phyloP scores from a whole-genome alignment of 2,329 filamentous ascomycete genomes.

The Camillea tinctor region DNA sequence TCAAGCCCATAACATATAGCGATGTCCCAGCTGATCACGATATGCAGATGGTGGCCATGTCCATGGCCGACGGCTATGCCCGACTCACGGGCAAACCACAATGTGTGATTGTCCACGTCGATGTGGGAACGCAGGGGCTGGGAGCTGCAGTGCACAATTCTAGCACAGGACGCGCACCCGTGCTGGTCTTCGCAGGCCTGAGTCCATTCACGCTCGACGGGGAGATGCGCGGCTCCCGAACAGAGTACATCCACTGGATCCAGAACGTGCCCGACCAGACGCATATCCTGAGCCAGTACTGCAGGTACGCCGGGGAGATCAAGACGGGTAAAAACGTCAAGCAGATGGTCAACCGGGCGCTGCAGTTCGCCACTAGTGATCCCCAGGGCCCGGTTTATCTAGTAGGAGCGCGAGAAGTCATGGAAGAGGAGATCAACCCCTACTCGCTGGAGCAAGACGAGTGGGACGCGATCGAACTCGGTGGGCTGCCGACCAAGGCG shows the following conservation, averaged over 20 bases:
- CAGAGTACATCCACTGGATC: constrained; percentile 85
- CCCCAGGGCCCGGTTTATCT: constrained; percentile 81
- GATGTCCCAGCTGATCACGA: constrained; percentile 4
- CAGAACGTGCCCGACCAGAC: constrained; percentile 82
- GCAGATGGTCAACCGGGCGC: constrained; percentile 81
- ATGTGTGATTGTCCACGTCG: constrained; percentile 76
- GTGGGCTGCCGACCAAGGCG: constrained; percentile 53
- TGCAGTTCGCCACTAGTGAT: constrained; percentile 77
- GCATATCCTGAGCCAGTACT: constrained; percentile 80
- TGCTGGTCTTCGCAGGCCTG: constrained; percentile 75
- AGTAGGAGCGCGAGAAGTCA: constrained; percentile 73
- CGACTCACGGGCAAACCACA: constrained; percentile 70
- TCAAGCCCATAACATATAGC: neutral
- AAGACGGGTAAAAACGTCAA: constrained; percentile 84
- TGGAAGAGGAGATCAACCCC: constrained; percentile 79
- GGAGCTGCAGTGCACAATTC: constrained; percentile 79
- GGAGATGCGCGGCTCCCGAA: constrained; percentile 73
- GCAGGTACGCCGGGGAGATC: constrained; percentile 78
- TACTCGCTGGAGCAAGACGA: constrained; percentile 66
- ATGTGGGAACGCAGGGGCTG: constrained; percentile 78
- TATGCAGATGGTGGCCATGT: constrained; percentile 75
- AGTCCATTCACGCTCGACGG: constrained; percentile 76
- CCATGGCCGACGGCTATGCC: constrained; percentile 80
- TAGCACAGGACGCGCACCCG: constrained; percentile 69
- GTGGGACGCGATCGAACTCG: constrained; percentile 70